Conservation (phyloP, 2,329 filamentous ascomycete genomes). For the Cladophialophora yegresii region DNA sequence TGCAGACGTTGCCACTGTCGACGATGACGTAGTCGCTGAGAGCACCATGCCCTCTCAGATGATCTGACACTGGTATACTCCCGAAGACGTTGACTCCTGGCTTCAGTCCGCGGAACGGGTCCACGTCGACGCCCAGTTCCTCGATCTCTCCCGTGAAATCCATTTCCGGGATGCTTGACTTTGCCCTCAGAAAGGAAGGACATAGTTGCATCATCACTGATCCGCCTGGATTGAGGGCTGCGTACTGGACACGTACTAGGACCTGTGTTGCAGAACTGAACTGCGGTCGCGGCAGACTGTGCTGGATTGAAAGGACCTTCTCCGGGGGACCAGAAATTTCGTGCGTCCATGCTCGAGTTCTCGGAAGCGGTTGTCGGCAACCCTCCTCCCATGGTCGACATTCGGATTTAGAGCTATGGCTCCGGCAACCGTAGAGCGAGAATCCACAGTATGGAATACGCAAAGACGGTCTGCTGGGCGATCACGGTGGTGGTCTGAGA, state of each 20-base stretch:
- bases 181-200: constrained; percentile 4
- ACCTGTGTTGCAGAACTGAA: background rate
- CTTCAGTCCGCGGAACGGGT: background rate
- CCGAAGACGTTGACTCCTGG: constrained; percentile 4
- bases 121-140: background rate
- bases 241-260: constrained; percentile 3
- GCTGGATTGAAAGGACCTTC: background rate
- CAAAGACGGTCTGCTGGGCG: background rate
- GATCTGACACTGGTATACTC: constrained; percentile 5
- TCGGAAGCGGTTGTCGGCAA: background rate
- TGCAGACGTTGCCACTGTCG: background rate
- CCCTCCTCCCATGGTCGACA: background rate
- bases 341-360: constrained; percentile 10
- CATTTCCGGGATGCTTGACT: constrained; percentile 16
- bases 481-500: background rate
- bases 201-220: constrained; percentile 17
- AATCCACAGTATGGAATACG: background rate
- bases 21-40: constrained; percentile 7
- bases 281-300: background rate
- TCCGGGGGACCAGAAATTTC: background rate
- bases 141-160: constrained; percentile 13
- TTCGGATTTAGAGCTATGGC: background rate
- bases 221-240: constrained; percentile 11
- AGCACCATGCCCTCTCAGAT: constrained; percentile 5
- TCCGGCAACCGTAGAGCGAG: background rate